A percentile compares a stretch with the other conserved stretches of the same genome.
Evolutionary conservation across 202 grass and related monocot species (phyloP).

Genomic region (Elaeis oleifera): DNA sequence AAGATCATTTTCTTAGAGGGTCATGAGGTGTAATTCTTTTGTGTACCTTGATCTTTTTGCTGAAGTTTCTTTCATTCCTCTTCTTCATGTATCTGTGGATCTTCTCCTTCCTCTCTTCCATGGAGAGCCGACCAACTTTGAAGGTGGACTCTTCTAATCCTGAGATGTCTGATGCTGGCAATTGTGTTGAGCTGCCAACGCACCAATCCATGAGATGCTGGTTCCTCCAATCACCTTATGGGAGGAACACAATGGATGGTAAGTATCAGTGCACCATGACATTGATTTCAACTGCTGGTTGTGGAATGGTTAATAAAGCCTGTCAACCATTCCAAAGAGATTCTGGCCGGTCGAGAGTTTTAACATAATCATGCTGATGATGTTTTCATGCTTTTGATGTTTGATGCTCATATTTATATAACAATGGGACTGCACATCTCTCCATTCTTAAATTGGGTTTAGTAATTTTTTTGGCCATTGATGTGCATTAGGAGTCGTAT

Average conservation of each 20-base stretch:
- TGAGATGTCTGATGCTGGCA: constrained; percentile 40
- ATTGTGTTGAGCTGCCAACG: constrained; percentile 30
- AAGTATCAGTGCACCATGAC: background rate
- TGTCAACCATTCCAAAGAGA: no score
- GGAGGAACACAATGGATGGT: constrained; percentile 14
- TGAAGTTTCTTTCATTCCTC: constrained; percentile 93
- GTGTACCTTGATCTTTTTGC: constrained; percentile 96
- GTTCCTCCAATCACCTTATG: constrained; percentile 36
- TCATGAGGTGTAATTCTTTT: constrained; percentile 10
- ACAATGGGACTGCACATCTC: no score
- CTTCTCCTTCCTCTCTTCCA: constrained; percentile 90
- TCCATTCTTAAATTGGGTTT: no score
- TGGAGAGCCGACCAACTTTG: constrained; percentile 67
- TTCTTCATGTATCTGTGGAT: constrained; percentile 93
- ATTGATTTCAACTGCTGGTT: no score
- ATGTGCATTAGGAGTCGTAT: no score
- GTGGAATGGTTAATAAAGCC: no score
- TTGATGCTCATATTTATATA: no score
- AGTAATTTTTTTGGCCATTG: no score
- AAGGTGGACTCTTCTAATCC: constrained; percentile 56
- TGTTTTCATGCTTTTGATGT: no score
- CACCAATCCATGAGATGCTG: constrained; percentile 45
- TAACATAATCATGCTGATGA: no score
- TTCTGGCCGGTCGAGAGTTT: no score
- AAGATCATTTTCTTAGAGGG: constrained; percentile 10